Conservation (phyloP, 78 protist species). For the Pigoraptor vietnamica region DNA sequence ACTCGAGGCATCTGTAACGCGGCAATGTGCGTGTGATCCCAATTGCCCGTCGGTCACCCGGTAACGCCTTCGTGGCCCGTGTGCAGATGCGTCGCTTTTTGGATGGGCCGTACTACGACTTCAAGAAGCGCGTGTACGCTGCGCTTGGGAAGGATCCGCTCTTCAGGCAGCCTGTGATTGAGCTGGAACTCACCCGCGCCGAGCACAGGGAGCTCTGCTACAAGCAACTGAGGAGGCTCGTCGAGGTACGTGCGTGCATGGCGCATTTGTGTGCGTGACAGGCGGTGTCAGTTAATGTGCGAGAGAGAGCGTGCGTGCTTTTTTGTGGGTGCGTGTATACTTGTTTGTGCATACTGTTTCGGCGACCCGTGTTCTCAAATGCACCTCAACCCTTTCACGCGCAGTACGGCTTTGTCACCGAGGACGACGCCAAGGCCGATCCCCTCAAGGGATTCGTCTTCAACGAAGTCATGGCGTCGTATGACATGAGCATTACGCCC, state of each 20-base stretch:
- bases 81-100: background rate
- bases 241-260: background rate
- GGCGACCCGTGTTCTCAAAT: background rate
- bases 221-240: background rate
- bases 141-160: background rate
- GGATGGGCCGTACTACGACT: background rate
- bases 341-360: background rate
- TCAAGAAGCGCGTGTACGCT: background rate
- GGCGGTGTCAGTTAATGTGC: background rate
- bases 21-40: too few species aligned
- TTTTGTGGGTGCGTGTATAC: background rate
- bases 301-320: background rate
- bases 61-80: too few species aligned
- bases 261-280: background rate
- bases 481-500: background rate
- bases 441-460: background rate
- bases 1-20: too few species aligned
- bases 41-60: too few species aligned
- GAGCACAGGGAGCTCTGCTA: background rate
- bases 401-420: background rate
- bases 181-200: background rate
- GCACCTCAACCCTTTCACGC: background rate
- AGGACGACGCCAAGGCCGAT: background rate
- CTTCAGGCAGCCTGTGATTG: background rate
- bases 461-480: background rate